A percentile compares a stretch with the other conserved stretches of the same genome.
Evolutionary conservation across 2,329 filamentous ascomycete species (phyloP).

Genomic region (Botrytis tulipae): DNA sequence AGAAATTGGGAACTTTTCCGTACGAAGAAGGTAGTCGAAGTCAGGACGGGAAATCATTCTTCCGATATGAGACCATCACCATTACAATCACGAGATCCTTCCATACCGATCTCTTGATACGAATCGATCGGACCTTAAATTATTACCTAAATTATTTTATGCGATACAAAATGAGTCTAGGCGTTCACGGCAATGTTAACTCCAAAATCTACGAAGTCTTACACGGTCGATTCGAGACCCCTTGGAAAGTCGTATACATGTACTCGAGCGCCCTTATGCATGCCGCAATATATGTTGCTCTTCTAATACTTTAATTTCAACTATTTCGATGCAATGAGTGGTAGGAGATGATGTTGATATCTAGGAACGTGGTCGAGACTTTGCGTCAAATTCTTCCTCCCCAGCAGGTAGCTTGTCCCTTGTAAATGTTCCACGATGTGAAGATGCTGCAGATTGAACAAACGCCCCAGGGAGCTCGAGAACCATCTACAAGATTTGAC

Average conservation of each 20-base stretch:
- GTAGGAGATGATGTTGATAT: not conserved
- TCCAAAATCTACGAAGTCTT: not conserved
- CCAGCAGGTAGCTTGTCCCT: not conserved
- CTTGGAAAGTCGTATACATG: not conserved
- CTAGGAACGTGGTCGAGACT: not conserved
- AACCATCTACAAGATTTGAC: not conserved
- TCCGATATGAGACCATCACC: not conserved
- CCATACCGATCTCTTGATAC: not conserved
- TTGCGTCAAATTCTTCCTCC: not conserved
- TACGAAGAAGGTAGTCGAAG: not conserved
- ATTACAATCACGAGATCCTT: not conserved
- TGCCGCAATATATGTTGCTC: not conserved
- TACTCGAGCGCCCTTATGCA: not conserved
- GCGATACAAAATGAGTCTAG: not conserved
- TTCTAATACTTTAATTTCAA: not conserved
- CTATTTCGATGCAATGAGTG: not conserved
- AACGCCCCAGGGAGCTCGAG: not conserved
- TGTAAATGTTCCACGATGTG: not conserved
- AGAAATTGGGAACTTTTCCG: not conserved
- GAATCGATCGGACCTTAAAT: too few relatives aligned
- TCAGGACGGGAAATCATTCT: not conserved
- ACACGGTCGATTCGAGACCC: not conserved
- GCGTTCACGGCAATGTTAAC: not conserved
- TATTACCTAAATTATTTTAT: not conserved
- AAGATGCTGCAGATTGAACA: not conserved